A percentile compares a stretch with the other conserved stretches of the same genome.
Evolutionary conservation across 116 monocot genomes (phyloP).

Genomic region (Trichopus zeylanicus): DNA sequence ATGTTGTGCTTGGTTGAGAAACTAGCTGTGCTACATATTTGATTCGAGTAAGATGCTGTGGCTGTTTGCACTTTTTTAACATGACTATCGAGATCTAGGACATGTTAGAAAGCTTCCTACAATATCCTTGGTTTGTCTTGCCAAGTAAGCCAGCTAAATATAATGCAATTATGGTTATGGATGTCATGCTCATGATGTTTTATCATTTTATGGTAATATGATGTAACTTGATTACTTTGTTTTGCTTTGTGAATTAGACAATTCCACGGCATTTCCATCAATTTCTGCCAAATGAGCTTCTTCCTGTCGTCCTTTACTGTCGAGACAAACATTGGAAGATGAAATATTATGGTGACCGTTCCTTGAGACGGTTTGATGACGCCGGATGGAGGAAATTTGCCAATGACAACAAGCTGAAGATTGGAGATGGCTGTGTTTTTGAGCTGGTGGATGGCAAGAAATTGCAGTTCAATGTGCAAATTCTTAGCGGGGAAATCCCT

Average conservation of each 20-base stretch:
- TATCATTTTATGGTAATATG: too few species aligned
- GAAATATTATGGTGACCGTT: conserved; percentile 15
- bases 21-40: too few species aligned
- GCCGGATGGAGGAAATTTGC: conserved; percentile 32
- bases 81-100: too few species aligned
- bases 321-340: conserved; percentile 24
- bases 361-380: conserved; percentile 18
- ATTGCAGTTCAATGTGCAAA: conserved; percentile 30
- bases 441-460: conserved; percentile 32
- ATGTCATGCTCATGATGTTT: too few species aligned
- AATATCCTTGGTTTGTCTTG: too few species aligned
- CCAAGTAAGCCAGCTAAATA: too few species aligned
- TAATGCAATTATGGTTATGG: too few species aligned
- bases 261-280: conserved; percentile 22
- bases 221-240: too few species aligned
- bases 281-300: conserved; percentile 12
- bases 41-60: too few species aligned
- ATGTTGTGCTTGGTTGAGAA: too few species aligned
- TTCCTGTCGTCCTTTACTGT: conserved; percentile 9
- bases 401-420: conserved; percentile 26
- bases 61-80: too few species aligned
- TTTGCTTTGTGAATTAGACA: conserved; percentile 16
- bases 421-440: conserved; percentile 51
- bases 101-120: too few species aligned
- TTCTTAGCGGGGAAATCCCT: conserved; percentile 31